phyloP scores from a whole-genome alignment of 106 monocot genomes.

The Hemerocallis citrina region DNA sequence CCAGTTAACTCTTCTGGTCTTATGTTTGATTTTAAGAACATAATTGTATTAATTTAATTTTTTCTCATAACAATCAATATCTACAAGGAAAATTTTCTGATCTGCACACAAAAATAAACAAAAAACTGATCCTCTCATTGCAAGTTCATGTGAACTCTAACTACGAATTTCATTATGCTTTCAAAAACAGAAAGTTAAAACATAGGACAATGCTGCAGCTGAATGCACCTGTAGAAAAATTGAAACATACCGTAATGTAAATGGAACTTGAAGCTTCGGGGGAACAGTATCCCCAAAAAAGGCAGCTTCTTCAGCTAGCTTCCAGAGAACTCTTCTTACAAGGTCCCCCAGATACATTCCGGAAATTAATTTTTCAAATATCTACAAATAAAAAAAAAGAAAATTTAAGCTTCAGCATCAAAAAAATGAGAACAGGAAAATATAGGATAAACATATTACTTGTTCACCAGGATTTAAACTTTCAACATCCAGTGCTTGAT shows the following conservation, averaged over 20 bases:
- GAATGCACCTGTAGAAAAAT: neutral
- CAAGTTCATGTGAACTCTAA: too few species aligned
- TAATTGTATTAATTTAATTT: too few species aligned
- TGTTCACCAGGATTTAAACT: constrained; percentile 95
- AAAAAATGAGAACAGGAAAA: neutral
- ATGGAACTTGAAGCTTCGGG: constrained; percentile 51
- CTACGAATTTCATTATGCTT: too few species aligned
- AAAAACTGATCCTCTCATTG: too few species aligned
- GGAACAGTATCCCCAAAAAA: constrained; percentile 68
- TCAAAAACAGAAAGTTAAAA: too few species aligned
- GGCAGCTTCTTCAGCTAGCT: constrained; percentile 53
- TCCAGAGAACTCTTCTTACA: constrained; percentile 60
- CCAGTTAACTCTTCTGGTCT: too few species aligned
- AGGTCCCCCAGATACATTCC: constrained; percentile 90
- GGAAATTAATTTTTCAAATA: constrained; percentile 87
- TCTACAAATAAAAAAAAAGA: constrained; percentile 26
- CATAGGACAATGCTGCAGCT: too few species aligned
- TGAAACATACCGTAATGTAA: constrained; percentile 32
- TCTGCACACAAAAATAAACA: too few species aligned
- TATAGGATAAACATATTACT: constrained; percentile 27
- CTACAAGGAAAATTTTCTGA: too few species aligned
- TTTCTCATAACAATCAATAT: too few species aligned
- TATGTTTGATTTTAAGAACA: too few species aligned
- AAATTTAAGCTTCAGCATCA: constrained; percentile 6
- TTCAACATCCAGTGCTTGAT: constrained; percentile 61